Evolutionary conservation across 768 basidiomycete genomes (phyloP), one percentile per base, ranked within the genome.

Genomic region (Boletellus ananas): DNA sequence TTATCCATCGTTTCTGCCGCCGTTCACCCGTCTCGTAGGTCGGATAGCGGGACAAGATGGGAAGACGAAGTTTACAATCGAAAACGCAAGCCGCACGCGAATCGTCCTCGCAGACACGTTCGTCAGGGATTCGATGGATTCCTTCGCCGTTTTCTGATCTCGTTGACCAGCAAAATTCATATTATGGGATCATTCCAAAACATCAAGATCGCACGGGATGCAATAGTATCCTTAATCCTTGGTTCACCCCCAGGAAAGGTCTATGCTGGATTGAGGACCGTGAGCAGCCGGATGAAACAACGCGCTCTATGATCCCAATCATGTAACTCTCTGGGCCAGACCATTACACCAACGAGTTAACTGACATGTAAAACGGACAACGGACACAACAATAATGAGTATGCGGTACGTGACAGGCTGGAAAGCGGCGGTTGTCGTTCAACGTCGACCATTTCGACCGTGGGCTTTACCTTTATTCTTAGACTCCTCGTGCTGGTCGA

Each of bases 1-100:
- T n/a, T 18, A n/a, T 45, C 9, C 18, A 29, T 25, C 29, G 3
- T 39, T 5, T 33, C 20, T 42, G 23, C 50, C n/a, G 16, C 40
- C 14, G 20, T 43, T 63, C 17, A 56, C 50, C 34, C 17, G 16
- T 44, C 23, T 46, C 45, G 10, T 58, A 91, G 90, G 93, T 58
- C 94, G 96, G 58, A 98, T 99, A 65, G 96, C 96, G 11, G 96
- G 96, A 5, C 94, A 99, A 66, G 94, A 96, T 55, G 96, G 96
- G 38, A 97, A 97, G 74, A 97, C 94, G 11, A 94, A 96, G 67
- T 98, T 97, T 68, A 94, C 94, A 2, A 98, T 99, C 48, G 96
- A 99, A 74, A 99, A 98, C 61, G 81, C 94, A 3, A 94, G 87
- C 58, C 80, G 95, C 50, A 99, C 96, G 23, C 87, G 96, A n/a